phyloP scores from a whole-genome alignment of 2,329 filamentous ascomycete genomes.

The Penicillium oxalicum region DNA sequence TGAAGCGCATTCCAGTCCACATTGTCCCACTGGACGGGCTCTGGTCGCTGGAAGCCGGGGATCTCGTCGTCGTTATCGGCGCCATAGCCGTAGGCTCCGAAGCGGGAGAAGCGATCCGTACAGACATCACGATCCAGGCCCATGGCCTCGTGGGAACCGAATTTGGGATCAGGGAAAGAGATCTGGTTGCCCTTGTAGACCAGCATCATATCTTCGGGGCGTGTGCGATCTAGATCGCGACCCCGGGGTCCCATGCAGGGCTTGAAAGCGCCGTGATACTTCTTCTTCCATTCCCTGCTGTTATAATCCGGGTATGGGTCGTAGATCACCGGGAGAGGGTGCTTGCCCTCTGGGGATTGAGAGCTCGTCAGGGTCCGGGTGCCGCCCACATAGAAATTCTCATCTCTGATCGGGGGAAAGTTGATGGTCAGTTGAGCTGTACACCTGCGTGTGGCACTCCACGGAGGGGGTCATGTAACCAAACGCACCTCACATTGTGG shows the following conservation, averaged over 20 bases:
- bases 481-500: slow-evolving; percentile 14
- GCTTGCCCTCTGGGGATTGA: slow-evolving; percentile 1
- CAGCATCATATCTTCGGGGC: slow-evolving; percentile 20
- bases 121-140: slow-evolving; percentile 59
- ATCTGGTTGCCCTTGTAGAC: slow-evolving; percentile 24
- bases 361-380: slow-evolving; percentile 17
- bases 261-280: slow-evolving; percentile 15
- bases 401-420: slow-evolving; percentile 6
- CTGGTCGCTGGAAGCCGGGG: slow-evolving; percentile 22
- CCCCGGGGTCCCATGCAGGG: slow-evolving; percentile 18
- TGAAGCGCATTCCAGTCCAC: slow-evolving; percentile 69
- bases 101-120: slow-evolving; percentile 63
- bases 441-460: neutral
- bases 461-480: no score
- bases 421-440: neutral
- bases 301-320: slow-evolving; percentile 69
- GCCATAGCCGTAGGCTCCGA: slow-evolving; percentile 50
- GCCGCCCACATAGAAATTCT: slow-evolving; percentile 16
- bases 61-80: slow-evolving; percentile 22
- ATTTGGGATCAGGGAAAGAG: slow-evolving; percentile 54
- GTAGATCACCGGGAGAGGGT: slow-evolving; percentile 43
- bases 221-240: slow-evolving; percentile 17
- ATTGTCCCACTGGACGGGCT: slow-evolving; percentile 48
- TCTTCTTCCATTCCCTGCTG: slow-evolving; percentile 50
- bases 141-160: slow-evolving; percentile 58